Conservation (phyloP, 768 basidiomycete species). For the Tylopilus vinaceipallidus region DNA sequence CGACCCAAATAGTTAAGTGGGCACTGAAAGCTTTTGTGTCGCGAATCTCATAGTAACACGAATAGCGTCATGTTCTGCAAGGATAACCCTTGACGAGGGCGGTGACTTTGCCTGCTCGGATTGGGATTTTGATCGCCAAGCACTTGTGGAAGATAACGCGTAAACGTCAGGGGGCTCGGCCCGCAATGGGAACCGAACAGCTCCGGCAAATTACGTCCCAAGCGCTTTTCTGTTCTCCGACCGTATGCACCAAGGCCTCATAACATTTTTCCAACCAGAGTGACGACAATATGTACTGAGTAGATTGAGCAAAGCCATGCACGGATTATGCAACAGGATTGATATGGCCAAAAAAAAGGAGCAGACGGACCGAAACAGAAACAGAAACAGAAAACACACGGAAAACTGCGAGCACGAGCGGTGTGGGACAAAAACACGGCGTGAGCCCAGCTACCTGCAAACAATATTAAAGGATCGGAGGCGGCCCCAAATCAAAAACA, state of each 20-base stretch:
- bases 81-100: neutral
- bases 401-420: neutral
- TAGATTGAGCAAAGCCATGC: conserved; percentile 28
- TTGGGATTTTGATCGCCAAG: no score
- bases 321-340: conserved; percentile 23
- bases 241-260: neutral
- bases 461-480: conserved; percentile 2
- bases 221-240: no score
- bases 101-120: neutral
- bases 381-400: neutral
- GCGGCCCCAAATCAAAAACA: neutral
- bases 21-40: no score
- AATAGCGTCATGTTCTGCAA: neutral
- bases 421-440: neutral
- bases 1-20: neutral
- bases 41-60: neutral
- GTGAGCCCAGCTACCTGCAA: conserved; percentile 12
- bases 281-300: conserved; percentile 21
- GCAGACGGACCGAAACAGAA: neutral
- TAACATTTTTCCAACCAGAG: conserved; percentile 17
- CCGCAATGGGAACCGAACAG: no score
- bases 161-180: no score
- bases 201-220: no score
- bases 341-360: conserved; percentile 8
- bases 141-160: no score